Conservation (phyloP, 2,329 filamentous ascomycete genomes). For the Cladosporium sp. region DNA sequence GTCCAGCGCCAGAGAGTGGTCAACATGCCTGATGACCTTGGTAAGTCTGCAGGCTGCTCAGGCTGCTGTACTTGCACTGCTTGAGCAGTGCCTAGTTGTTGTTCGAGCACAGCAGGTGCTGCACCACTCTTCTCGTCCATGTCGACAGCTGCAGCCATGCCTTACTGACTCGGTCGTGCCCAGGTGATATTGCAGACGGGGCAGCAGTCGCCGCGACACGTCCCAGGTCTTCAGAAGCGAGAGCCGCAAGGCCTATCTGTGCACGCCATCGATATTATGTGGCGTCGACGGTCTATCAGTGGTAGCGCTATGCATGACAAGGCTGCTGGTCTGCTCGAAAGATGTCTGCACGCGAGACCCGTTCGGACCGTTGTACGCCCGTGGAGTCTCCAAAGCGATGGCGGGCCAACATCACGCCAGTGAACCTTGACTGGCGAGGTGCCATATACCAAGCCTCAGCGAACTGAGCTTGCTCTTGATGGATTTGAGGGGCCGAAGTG, state of each 20-base stretch:
- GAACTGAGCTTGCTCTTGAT: constrained; percentile 5
- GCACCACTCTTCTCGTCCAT: not conserved
- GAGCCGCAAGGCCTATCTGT: constrained; percentile 2
- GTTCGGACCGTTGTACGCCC: not conserved
- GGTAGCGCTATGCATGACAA: not conserved
- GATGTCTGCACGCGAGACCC: not conserved
- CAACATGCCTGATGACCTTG: not conserved
- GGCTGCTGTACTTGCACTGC: not conserved
- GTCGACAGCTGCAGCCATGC: not conserved
- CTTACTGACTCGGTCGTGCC: not conserved
- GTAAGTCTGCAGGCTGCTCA: not conserved
- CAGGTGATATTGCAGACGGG: not conserved
- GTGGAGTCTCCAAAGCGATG: constrained; percentile 3
- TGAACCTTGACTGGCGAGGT: constrained; percentile 1
- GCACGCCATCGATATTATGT: not conserved
- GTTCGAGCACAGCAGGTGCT: not conserved
- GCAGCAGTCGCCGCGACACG: not conserved
- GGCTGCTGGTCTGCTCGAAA: constrained; percentile 8
- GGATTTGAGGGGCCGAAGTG: not conserved
- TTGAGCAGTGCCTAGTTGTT: not conserved
- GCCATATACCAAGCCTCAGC: constrained; percentile 4
- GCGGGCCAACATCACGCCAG: constrained; percentile 1
- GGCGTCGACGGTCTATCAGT: not conserved
- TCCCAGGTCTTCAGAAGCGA: not conserved
- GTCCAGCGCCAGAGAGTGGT: constrained; percentile 13